phyloP scores from a whole-genome alignment of 2,329 filamentous ascomycete genomes.

The Aspergillus pseudoterreus region DNA sequence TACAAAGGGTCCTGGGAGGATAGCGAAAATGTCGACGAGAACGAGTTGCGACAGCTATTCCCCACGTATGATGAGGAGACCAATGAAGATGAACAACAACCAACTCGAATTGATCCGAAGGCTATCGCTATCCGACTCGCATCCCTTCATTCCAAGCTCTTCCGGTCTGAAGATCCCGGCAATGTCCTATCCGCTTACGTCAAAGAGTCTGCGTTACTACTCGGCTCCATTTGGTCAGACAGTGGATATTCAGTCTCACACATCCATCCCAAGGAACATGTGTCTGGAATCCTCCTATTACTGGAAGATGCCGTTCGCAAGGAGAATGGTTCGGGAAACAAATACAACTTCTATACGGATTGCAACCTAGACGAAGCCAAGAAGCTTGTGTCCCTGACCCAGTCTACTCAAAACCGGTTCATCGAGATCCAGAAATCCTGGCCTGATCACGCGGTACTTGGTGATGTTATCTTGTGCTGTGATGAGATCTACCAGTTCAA shows the following conservation, averaged over 20 bases:
- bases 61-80: slow-evolving; percentile 66
- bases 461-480: slow-evolving; percentile 73
- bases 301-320: slow-evolving; percentile 60
- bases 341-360: slow-evolving; percentile 88
- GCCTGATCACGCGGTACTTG: slow-evolving; percentile 73
- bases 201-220: slow-evolving; percentile 29
- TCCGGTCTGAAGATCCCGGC: slow-evolving; percentile 27
- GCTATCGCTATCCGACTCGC: slow-evolving; percentile 60
- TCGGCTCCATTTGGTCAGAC: slow-evolving; percentile 32
- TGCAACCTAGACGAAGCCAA: slow-evolving; percentile 72
- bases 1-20: slow-evolving; percentile 77
- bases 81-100: slow-evolving; percentile 31
- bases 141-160: slow-evolving; percentile 53
- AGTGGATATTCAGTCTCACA: slow-evolving; percentile 20
- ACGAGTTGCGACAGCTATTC: slow-evolving; percentile 77
- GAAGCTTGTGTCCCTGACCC: slow-evolving; percentile 66
- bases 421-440: slow-evolving; percentile 60
- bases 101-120: slow-evolving; percentile 42
- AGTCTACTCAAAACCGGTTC: slow-evolving; percentile 69
- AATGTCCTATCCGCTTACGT: slow-evolving; percentile 31
- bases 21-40: slow-evolving; percentile 68
- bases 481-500: slow-evolving; percentile 70
- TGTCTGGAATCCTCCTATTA: slow-evolving; percentile 64
- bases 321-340: slow-evolving; percentile 36
- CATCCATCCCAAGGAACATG: slow-evolving; percentile 48